Evolutionary conservation across 768 basidiomycete species (phyloP).

Genomic region (Amylocystis lapponica): DNA sequence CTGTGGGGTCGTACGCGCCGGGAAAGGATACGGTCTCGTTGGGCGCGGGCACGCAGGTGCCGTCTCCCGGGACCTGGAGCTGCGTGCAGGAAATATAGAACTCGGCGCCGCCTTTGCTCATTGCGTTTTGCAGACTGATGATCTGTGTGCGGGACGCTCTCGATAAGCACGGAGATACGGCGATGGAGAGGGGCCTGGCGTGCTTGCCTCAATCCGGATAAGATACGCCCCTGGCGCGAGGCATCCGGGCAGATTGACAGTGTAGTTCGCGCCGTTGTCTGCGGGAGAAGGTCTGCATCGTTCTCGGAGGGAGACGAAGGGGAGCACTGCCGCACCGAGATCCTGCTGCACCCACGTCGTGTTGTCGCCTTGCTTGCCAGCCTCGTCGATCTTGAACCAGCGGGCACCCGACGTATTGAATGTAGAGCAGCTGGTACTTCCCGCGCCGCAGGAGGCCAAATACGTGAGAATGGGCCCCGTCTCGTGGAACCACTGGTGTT

Average conservation of each 20-base stretch:
- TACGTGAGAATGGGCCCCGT: constrained; percentile 73
- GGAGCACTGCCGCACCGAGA: constrained; percentile 21
- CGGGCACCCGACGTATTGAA: constrained; percentile 54
- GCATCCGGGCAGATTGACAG: constrained; percentile 31
- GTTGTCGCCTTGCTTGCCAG: constrained; percentile 19
- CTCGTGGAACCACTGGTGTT: constrained; percentile 46
- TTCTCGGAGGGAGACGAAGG: neutral
- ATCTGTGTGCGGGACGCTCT: constrained; percentile 18
- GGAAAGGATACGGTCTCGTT: constrained; percentile 53
- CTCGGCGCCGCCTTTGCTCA: constrained; percentile 50
- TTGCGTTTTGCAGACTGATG: constrained; percentile 24
- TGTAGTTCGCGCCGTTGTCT: constrained; percentile 21
- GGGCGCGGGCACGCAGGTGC: constrained; percentile 45
- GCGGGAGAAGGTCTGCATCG: constrained; percentile 2
- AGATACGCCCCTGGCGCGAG: constrained; percentile 68
- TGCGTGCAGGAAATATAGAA: constrained; percentile 69
- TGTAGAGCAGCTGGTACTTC: constrained; percentile 48
- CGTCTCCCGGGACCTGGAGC: constrained; percentile 48
- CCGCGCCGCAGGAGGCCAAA: constrained; percentile 56
- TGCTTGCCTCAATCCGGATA: constrained; percentile 54
- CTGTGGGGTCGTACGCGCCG: constrained; percentile 64
- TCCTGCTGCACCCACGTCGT: constrained; percentile 25
- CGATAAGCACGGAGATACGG: neutral
- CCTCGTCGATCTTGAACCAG: constrained; percentile 61
- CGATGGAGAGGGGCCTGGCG: too few species aligned